These are phyloP conservation scores for Skeletonema potamos DNA, from an alignment of 108 stramenopile species.

Conservation along the genomic window DNA sequence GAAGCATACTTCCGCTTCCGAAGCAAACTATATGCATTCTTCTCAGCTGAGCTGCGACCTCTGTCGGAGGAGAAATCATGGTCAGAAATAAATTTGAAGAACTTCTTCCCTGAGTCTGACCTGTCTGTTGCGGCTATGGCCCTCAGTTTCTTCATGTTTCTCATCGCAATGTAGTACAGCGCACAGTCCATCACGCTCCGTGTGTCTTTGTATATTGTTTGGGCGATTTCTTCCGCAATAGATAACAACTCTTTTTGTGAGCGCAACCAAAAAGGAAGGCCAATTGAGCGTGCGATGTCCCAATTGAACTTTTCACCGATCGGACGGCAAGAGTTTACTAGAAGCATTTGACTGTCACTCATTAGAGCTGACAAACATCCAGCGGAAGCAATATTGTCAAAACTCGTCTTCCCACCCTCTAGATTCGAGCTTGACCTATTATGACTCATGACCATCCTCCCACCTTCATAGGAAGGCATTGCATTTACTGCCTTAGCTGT, in stretches of 20 bases:
- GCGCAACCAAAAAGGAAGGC: conserved; percentile 84
- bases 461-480: conserved; percentile 18
- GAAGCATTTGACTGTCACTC: conserved; percentile 58
- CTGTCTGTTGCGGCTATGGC: conserved; percentile 80
- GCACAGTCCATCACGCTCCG: conserved; percentile 77
- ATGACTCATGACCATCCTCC: conserved; percentile 28
- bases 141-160: conserved; percentile 66
- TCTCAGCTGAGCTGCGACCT: conserved; percentile 80
- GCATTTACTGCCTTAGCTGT: background rate
- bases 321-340: conserved; percentile 58
- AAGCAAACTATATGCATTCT: conserved; percentile 85
- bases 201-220: conserved; percentile 63
- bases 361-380: conserved; percentile 72
- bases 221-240: conserved; percentile 84
- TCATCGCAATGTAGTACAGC: conserved; percentile 67
- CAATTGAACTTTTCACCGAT: conserved; percentile 63
- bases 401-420: conserved; percentile 16
- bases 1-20: conserved; percentile 67
- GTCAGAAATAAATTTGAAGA: conserved; percentile 70
- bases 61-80: conserved; percentile 71
- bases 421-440: conserved; percentile 9
- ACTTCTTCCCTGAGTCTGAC: conserved; percentile 69
- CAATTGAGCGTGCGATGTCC: conserved; percentile 55
- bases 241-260: conserved; percentile 59
- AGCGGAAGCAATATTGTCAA: conserved; percentile 53